Evolutionary conservation across 352 stramenopile species (phyloP).

Genomic region (Aphanomyces cochlioides): DNA sequence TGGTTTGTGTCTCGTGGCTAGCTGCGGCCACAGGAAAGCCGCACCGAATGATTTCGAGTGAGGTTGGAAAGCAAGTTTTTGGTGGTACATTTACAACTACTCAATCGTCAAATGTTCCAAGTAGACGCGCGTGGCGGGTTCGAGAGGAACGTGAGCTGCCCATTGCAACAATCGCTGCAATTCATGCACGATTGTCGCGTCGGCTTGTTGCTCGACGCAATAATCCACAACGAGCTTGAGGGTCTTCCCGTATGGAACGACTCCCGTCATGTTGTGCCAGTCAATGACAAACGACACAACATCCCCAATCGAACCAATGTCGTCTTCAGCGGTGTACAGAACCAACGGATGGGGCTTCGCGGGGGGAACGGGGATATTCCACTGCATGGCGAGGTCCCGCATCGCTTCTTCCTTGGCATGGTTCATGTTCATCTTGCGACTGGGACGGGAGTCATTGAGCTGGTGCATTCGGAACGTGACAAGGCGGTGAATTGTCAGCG

Average conservation of each 20-base stretch:
- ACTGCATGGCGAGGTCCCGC: constrained; percentile 11
- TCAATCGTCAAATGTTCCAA: background rate
- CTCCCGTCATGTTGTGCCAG: constrained; percentile 72
- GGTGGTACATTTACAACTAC: constrained; percentile 3
- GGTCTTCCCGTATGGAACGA: constrained; percentile 66
- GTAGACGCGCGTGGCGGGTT: constrained; percentile 14
- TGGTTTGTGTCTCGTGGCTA: too few relatives aligned
- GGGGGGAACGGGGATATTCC: constrained; percentile 24
- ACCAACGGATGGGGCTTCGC: constrained; percentile 32
- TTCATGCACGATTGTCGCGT: constrained; percentile 49
- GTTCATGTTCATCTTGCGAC: background rate
- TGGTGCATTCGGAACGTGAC: constrained; percentile 36
- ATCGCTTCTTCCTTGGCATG: background rate
- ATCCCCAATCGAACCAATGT: constrained; percentile 53
- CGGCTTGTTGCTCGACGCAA: constrained; percentile 38
- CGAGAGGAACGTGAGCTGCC: constrained; percentile 5
- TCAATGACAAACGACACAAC: constrained; percentile 75
- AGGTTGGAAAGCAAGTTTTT: background rate
- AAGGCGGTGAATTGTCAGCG: constrained; percentile 70
- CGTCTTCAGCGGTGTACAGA: constrained; percentile 44
- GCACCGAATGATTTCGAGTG: too few relatives aligned
- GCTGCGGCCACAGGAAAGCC: too few relatives aligned
- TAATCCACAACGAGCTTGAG: constrained; percentile 64
- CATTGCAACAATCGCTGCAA: constrained; percentile 62
- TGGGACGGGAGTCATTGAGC: background rate